phyloP scores from a whole-genome alignment of 352 stramenopile genomes.

The Phytophthora idaei region DNA sequence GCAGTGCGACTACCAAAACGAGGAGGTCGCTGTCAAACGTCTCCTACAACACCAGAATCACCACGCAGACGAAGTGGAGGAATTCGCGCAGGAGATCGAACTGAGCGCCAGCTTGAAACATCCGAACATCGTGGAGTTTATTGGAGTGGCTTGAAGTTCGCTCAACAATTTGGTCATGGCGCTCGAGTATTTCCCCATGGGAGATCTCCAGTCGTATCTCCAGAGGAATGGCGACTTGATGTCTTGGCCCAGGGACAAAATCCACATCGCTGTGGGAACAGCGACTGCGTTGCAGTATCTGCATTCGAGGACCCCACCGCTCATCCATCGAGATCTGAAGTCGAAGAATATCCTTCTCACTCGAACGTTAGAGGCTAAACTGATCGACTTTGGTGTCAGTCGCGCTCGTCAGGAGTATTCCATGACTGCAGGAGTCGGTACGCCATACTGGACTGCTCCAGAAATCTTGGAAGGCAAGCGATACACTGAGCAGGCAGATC shows the following conservation, averaged over 20 bases:
- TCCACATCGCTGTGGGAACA: conserved; percentile 41
- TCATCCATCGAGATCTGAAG: conserved; percentile 60
- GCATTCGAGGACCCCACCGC: conserved; percentile 35
- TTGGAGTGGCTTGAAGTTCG: conserved; percentile 50
- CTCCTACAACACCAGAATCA: conserved; percentile 34
- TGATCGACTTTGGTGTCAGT: conserved; percentile 61
- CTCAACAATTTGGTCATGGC: conserved; percentile 50
- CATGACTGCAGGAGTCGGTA: conserved; percentile 55
- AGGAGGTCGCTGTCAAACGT: conserved; percentile 48
- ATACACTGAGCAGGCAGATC: conserved; percentile 64
- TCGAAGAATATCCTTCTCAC: conserved; percentile 52
- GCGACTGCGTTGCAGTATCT: conserved; percentile 48
- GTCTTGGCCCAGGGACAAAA: conserved; percentile 43
- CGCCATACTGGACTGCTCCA: conserved; percentile 61
- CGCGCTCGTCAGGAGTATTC: conserved; percentile 32
- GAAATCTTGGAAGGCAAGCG: conserved; percentile 61
- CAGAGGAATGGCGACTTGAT: conserved; percentile 25
- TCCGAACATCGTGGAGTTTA: conserved; percentile 39
- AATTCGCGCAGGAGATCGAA: conserved; percentile 45
- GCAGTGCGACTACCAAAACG: conserved; percentile 34
- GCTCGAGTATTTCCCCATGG: conserved; percentile 46
- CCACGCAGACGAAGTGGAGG: conserved; percentile 39
- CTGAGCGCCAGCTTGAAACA: conserved; percentile 39
- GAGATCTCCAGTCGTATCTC: conserved; percentile 47
- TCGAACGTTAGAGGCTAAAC: conserved; percentile 33